Conservation (phyloP, 2,329 filamentous ascomycete genomes). For the Alternaria hordeiaustralica region DNA sequence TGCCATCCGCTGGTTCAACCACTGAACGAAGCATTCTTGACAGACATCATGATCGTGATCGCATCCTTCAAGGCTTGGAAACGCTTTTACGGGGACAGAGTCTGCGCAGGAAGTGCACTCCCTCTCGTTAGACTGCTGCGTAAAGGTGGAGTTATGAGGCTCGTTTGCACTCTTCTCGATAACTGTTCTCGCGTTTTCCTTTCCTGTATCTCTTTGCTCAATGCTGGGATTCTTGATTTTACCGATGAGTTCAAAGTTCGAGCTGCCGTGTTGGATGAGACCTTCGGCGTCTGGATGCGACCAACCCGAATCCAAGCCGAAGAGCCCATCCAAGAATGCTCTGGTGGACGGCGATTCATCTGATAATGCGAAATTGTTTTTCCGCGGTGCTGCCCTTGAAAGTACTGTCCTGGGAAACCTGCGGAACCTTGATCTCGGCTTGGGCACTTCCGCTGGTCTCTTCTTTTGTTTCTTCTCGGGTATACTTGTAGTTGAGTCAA, state of each 20-base stretch:
- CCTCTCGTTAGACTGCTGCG: not conserved
- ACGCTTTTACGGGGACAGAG: not conserved
- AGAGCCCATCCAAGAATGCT: too few species aligned
- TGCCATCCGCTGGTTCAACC: not conserved
- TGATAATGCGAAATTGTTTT: too few species aligned
- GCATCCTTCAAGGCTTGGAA: not conserved
- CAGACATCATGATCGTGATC: slow-evolving; percentile 1
- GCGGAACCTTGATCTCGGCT: not conserved
- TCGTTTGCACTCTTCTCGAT: too few species aligned
- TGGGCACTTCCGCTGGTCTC: not conserved
- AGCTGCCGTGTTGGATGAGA: too few species aligned
- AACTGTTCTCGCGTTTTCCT: too few species aligned
- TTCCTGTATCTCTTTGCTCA: too few species aligned
- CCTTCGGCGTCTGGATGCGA: too few species aligned
- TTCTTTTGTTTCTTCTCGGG: not conserved
- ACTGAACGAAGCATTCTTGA: not conserved
- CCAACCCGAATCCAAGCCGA: too few species aligned
- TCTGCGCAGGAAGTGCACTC: slow-evolving; percentile 2
- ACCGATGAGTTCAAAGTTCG: too few species aligned
- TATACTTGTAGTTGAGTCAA: not conserved
- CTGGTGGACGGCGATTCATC: too few species aligned
- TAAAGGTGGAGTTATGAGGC: not conserved
- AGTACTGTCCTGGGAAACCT: not conserved
- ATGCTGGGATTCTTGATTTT: too few species aligned
- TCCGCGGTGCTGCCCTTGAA: too few species aligned